Evolutionary conservation across 805 yeast species (phyloP), one percentile per base, ranked within the genome.

Genomic region (Cephaloascus albidus): DNA sequence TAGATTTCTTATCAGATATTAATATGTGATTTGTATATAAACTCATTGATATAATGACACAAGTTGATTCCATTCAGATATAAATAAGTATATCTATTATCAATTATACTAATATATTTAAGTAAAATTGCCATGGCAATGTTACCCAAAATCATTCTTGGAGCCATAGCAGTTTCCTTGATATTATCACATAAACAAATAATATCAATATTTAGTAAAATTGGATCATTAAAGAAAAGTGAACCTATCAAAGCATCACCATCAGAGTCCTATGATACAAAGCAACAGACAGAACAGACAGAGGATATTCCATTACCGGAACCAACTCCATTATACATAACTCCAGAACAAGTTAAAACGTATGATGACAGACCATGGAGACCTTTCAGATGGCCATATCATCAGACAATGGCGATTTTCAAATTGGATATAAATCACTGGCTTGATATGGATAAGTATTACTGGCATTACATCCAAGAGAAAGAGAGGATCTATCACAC

Each of bases 351-450:
- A 43, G 70, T 65, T 12, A 47, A 52, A 32, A 63, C 57, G 40
- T 63, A 60, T 45, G 72, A 66, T 41, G 71, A 65, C 44, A 51
- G 72, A 43, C 72, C 72, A 1, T 66, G 72, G 72, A 57, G 72
- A 48, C 70, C 70, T 4, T 66, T 66, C 46, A 52, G 72, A 41
- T 66, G 70, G 70, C 72, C 72, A 8, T 66, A 66, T 47, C 70
- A 65, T 47, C 72, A 66, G 45, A 66, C 71, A 18, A 66, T 66
- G 72, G 61, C 70, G 2, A 64, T 65, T 15, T 66, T 56, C 50
- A 60, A 57, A 38, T 53, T 66, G 31, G 70, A 65, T 41, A 59
- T 66, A 16, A 66, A 66, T 49, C 72, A 66, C 53, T 66, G 72
- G 72, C 52, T 66, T 48, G 72, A 66, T 42, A 66, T 66, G 72